phyloP scores from a whole-genome alignment of 1,284 basidiomycete species.

The Testicularia cyperi region DNA sequence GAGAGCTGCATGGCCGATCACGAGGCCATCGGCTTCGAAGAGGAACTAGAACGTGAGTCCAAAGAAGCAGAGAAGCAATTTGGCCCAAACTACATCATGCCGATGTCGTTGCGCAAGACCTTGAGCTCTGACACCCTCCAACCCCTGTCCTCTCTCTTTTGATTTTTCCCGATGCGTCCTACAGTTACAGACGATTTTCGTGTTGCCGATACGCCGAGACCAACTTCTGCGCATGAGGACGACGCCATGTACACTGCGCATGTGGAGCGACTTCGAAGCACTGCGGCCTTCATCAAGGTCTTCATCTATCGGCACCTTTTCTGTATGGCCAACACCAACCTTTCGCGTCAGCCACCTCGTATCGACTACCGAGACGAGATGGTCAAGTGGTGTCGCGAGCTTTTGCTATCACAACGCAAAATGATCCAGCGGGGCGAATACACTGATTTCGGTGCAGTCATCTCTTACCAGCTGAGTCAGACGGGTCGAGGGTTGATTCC shows the following conservation, averaged over 20 bases:
- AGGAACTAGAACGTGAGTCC: constrained; percentile 24
- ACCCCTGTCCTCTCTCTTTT: not conserved
- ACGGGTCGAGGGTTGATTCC: constrained; percentile 35
- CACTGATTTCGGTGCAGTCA: constrained; percentile 38
- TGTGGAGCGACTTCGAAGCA: constrained; percentile 29
- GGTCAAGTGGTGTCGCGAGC: constrained; percentile 40
- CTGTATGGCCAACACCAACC: constrained; percentile 20
- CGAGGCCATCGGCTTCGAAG: constrained; percentile 29
- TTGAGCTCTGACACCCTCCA: not conserved
- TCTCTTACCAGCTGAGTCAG: constrained; percentile 40
- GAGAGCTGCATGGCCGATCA: constrained; percentile 41
- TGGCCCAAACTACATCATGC: too few relatives aligned
- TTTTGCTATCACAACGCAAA: constrained; percentile 36
- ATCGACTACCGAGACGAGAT: constrained; percentile 36
- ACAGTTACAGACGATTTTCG: constrained; percentile 28
- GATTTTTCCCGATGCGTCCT: not conserved
- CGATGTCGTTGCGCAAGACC: too few relatives aligned
- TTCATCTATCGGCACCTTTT: constrained; percentile 37
- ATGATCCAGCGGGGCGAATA: constrained; percentile 39
- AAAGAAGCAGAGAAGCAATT: too few relatives aligned
- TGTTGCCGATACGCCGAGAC: constrained; percentile 26
- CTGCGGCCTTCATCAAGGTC: constrained; percentile 38
- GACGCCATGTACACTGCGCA: constrained; percentile 36
- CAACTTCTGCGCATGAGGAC: constrained; percentile 29
- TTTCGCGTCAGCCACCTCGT: constrained; percentile 29